A percentile compares a stretch with the other conserved stretches of the same genome.
These are phyloP conservation scores for Chrysoporthe cubensis DNA, from an alignment of 2,329 filamentous ascomycete species.

Conservation along the genomic window DNA sequence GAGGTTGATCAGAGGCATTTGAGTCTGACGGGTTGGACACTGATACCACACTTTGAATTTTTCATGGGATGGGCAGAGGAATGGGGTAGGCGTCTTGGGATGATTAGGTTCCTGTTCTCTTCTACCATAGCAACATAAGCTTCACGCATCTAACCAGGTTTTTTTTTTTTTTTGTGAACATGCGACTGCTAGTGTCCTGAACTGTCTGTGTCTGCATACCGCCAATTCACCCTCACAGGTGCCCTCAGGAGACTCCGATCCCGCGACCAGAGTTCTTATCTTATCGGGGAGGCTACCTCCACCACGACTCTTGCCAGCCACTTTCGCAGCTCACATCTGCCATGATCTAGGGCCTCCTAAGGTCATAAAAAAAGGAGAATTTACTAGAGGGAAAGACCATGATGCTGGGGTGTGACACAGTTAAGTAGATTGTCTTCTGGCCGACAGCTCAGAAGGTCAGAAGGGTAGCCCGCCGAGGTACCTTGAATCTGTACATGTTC, in stretches of 20 bases:
- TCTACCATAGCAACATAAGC: background rate
- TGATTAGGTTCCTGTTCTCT: background rate
- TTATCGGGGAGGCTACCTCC: constrained; percentile 1
- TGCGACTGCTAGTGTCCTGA: background rate
- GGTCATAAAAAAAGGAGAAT: background rate
- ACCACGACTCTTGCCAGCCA: background rate
- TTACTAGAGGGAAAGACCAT: background rate
- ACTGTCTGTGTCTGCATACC: background rate
- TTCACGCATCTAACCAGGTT: background rate
- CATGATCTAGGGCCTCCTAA: background rate
- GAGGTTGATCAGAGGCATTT: constrained; percentile 10
- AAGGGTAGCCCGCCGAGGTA: background rate
- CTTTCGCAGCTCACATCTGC: background rate
- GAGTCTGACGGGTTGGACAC: constrained; percentile 11
- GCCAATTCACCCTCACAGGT: background rate
- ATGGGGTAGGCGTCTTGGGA: background rate
- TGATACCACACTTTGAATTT: constrained; percentile 18
- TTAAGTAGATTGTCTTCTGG: background rate
- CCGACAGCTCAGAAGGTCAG: background rate
- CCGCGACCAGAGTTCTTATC: background rate
- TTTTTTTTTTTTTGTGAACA: too few relatives aligned
- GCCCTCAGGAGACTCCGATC: background rate
- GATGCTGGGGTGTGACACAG: background rate
- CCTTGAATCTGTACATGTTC: background rate
- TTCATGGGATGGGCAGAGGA: background rate